Base-by-base conservation (phyloP, 208 protist genomes). In the Leishmania amazonensis region DNA sequence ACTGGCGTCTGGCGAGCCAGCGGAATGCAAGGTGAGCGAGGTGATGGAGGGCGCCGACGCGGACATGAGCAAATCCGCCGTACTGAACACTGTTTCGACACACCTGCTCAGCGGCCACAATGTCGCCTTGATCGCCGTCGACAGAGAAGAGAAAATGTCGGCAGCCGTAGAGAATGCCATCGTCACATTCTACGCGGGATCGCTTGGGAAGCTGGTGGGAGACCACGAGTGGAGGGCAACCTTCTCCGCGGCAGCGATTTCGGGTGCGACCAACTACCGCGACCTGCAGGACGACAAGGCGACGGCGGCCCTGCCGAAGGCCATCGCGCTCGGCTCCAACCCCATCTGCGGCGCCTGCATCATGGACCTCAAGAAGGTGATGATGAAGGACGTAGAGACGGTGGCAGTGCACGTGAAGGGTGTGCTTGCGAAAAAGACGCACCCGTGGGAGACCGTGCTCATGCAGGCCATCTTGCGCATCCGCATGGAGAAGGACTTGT, bases 261-360 rank as follows among this genome's bases (percentile, higher is more conserved):
- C 83, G 19, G 85, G 76, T 60, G 72, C 81, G 9, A 84, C 70
- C 62, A 87, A 60, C 58, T 85, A 76, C 81, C 89, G 81, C 54
- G 91, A 93, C 80, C 74, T 93, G 38, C 77, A 85, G n/a, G 83
- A 82, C 38, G 38, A 75, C n/a, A 53, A 49, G 31, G 77, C 68
- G 42, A 1, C 38, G 19, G 42, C 17, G 68, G 68, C 42, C 19
- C 42, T 2, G 42, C 83, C 81, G 81, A 86, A 85, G 72, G 81
- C 83, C 53, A 64, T 88, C 42, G 70, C 70, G 21, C 89, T 90
- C 75, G 91, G 88, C 62, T 91, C 89, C 17, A 93, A 95, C 81
- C 88, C 89, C 31, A 81, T 95, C 40, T 93, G 86, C 75, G 91
- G 91, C 75, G 73, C 82, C 21, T 93, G 88, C 70, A 80, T 95